Base-by-base conservation (phyloP, 495 filamentous ascomycete genomes). In the Thozetella sp. region DNA sequence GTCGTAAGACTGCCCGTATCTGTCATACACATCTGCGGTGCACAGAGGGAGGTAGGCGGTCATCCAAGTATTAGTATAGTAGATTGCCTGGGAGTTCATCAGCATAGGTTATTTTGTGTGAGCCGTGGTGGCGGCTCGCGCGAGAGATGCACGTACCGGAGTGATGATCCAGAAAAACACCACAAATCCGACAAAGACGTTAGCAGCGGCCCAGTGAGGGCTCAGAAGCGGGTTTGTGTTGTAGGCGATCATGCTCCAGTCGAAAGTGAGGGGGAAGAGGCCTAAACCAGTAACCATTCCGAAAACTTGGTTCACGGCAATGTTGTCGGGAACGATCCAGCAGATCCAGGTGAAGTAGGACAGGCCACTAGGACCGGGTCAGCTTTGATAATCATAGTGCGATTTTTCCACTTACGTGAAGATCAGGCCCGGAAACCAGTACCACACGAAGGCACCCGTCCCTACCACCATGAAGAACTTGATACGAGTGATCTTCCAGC, bases 11-110 rank as follows among this genome's bases (percentile, higher is more conserved):
- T 65, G 10, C 1, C 64, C 67, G 43, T 67, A 70, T 6, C 64
- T 65, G 45, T 70, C 64, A 20, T 67, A 70, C 13, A 67, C 64
- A 22, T 67, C 64, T 1, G 67, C 64, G 15, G 62, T 67, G 51
- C 64, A 67, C 0, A 70, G 57, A 4, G 67, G 67, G 15, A 70
- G 25, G 50, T 70, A 67, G 12, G 67, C 55, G 10, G 64, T 67
- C 25, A 65, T 64, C 64, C 64, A 70, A 17, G 67, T 70, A 23
- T 70, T 70, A n/a, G 67, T 70, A 51, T 65, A 67, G 56, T 54
- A 70, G 22, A 70, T 53, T 65, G 70, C 43, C 43, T 48, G 4
- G 4, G 6, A 48, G 43, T n/a, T n/a, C n/a, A n/a, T n/a, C n/a
- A n/a, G n/a, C n/a, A n/a, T n/a, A n/a, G n/a, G n/a, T n/a, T n/a